Conservation (phyloP, 805 yeast genomes). For the Groenewaldozyma salmanticensis region DNA sequence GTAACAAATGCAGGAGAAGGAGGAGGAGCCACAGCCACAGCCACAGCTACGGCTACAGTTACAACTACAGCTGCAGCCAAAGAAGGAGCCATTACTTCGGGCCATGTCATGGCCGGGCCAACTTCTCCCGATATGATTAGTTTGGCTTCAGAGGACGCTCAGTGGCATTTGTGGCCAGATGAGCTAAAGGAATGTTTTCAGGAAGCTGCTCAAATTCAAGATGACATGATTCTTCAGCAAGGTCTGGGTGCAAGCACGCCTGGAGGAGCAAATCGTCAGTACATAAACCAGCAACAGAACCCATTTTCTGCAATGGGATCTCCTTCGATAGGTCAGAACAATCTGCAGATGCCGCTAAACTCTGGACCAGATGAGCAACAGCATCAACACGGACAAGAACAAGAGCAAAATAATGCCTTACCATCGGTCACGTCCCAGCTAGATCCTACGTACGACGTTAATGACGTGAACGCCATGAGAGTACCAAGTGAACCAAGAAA, state of each 20-base stretch:
- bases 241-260: no score
- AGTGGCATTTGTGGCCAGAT: conserved; percentile 10
- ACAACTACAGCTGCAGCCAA: neutral
- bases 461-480: no score
- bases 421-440: no score
- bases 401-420: no score
- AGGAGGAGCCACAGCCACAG: no score
- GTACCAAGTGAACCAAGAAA: no score
- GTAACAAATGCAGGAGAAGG: no score
- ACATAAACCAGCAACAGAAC: neutral
- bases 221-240: neutral
- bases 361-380: neutral
- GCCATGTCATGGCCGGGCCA: neutral
- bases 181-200: conserved; percentile 19
- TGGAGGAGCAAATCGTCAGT: neutral
- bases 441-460: no score
- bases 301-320: neutral
- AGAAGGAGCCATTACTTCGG: neutral
- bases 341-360: neutral
- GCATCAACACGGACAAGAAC: no score
- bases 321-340: no score
- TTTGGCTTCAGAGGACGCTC: neutral
- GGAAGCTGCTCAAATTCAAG: conserved; percentile 17
- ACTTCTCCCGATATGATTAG: neutral
- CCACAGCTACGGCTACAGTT: neutral